Evolutionary conservation across 1,284 basidiomycete species (phyloP).

Genomic region (Ustanciosporium gigantosporum): DNA sequence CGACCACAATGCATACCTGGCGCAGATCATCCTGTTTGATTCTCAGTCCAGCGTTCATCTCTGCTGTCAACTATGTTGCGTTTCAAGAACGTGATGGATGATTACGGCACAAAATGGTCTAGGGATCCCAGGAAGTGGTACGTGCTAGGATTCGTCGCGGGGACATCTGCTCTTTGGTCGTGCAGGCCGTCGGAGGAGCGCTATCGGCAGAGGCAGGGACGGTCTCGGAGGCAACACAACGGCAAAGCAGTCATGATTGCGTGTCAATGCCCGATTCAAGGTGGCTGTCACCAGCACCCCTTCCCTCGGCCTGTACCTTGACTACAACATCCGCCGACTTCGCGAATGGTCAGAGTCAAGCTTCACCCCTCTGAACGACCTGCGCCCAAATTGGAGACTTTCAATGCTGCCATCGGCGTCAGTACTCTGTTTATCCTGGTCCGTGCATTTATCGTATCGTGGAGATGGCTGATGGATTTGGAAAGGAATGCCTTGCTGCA

Average conservation of each 20-base stretch:
- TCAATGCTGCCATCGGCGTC: slow-evolving; percentile 18
- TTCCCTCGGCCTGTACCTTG: slow-evolving; percentile 24
- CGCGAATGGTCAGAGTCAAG: slow-evolving; percentile 21
- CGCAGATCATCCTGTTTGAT: slow-evolving; percentile 42
- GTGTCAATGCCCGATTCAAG: slow-evolving; percentile 27
- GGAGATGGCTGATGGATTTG: slow-evolving; percentile 38
- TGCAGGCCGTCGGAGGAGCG: slow-evolving; percentile 34
- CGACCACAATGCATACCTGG: slow-evolving; percentile 28
- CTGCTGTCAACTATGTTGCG: slow-evolving; percentile 37
- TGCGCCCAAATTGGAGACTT: slow-evolving; percentile 12
- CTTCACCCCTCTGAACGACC: slow-evolving; percentile 6
- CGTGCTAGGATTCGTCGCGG: slow-evolving; percentile 25
- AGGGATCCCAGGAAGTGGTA: slow-evolving; percentile 32
- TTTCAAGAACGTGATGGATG: slow-evolving; percentile 34
- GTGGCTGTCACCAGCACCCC: slow-evolving; percentile 34
- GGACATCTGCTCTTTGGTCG: slow-evolving; percentile 30
- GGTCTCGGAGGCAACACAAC: not conserved
- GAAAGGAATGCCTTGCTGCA: slow-evolving; percentile 21
- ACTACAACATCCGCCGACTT: slow-evolving; percentile 34
- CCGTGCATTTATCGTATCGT: slow-evolving; percentile 42
- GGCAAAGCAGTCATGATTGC: slow-evolving; percentile 33
- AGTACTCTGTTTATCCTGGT: slow-evolving; percentile 30
- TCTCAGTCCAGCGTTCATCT: slow-evolving; percentile 37
- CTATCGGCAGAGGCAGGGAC: slow-evolving; percentile 21
- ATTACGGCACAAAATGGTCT: slow-evolving; percentile 31